These are phyloP conservation scores for Globisporangium uncinulatum DNA, from an alignment of 352 stramenopile genomes.

Conservation along the genomic window DNA sequence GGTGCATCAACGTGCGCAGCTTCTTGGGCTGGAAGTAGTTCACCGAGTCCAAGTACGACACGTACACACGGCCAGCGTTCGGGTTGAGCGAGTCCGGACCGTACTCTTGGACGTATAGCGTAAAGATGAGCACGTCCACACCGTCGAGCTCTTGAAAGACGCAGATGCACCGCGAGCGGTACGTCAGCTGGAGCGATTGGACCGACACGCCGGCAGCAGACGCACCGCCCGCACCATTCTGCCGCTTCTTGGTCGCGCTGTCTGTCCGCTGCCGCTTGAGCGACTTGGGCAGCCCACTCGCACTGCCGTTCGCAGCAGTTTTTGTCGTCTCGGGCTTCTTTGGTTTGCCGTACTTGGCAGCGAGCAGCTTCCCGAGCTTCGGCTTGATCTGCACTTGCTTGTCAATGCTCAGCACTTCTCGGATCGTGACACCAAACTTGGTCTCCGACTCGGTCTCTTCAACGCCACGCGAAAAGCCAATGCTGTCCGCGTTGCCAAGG, in stretches of 20 bases:
- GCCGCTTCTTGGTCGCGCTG: neutral
- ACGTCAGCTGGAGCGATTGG: conserved; percentile 66
- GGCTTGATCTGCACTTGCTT: conserved; percentile 87
- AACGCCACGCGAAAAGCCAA: conserved; percentile 57
- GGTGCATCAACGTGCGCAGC: conserved; percentile 82
- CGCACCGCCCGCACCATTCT: neutral
- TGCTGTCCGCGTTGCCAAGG: conserved; percentile 79
- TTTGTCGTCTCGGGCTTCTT: conserved; percentile 35
- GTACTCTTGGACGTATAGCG: conserved; percentile 88
- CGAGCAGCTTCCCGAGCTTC: conserved; percentile 72
- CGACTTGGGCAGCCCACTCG: conserved; percentile 43
- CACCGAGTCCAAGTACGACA: conserved; percentile 87
- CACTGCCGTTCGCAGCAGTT: conserved; percentile 7
- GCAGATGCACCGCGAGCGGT: conserved; percentile 85
- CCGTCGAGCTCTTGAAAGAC: conserved; percentile 88
- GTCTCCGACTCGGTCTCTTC: conserved; percentile 75
- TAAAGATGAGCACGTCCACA: conserved; percentile 87
- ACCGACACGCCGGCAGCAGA: conserved; percentile 5
- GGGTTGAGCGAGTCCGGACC: conserved; percentile 60
- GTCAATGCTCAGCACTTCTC: conserved; percentile 80
- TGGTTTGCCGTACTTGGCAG: conserved; percentile 53
- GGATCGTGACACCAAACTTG: conserved; percentile 80
- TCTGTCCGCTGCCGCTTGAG: conserved; percentile 54
- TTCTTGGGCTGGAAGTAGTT: conserved; percentile 90
- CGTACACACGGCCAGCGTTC: conserved; percentile 81